Evolutionary conservation across 1,284 basidiomycete species (phyloP), one percentile per base, ranked within the genome.

Genomic region (Pholiota adiposa): DNA sequence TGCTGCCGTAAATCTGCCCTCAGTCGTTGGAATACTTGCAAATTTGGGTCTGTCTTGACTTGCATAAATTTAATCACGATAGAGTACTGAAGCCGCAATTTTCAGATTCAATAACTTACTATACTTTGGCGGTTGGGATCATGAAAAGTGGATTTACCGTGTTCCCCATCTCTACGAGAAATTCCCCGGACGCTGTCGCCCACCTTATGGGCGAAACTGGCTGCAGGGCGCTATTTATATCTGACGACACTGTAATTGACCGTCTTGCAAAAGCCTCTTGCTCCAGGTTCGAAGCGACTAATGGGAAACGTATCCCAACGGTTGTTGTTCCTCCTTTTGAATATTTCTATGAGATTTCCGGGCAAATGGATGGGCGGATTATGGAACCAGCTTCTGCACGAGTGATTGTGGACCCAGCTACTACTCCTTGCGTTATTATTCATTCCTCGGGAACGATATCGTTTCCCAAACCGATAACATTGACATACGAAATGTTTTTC

Each of bases 361-460:
- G 18, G 25, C n/a, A 31, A n/a, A 18, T 4, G 6, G 14, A n/a
- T 18, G 29, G 3, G 1, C 19, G 27, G n/a, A 50, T 50, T 23
- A 9, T 19, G 0, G 51, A n/a, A n/a, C n/a, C n/a, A n/a, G n/a
- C n/a, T n/a, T n/a, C n/a, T n/a, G n/a, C n/a, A n/a, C n/a, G n/a
- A n/a, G n/a, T n/a, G n/a, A n/a, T n/a, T n/a, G n/a, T n/a, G n/a
- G n/a, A 43, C 25, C 51, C n/a, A 53, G 21, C 19, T 14, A 34
- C 29, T n/a, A 46, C 50, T 2, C 50, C 51, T 46, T 58, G 56
- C 11, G 56, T 58, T n/a, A 58, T 58, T 8, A 51, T 53, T 23
- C 56, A 58, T 44, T 58, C 56, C 19, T 58, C 56, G 9, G 56
- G 56, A 14, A 58, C 56, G 2, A 25, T 46, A 8, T 58, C 56